These are phyloP conservation scores for Rhododendron williamsianum DNA, from an alignment of 148 eudicot species.

Conservation along the genomic window DNA sequence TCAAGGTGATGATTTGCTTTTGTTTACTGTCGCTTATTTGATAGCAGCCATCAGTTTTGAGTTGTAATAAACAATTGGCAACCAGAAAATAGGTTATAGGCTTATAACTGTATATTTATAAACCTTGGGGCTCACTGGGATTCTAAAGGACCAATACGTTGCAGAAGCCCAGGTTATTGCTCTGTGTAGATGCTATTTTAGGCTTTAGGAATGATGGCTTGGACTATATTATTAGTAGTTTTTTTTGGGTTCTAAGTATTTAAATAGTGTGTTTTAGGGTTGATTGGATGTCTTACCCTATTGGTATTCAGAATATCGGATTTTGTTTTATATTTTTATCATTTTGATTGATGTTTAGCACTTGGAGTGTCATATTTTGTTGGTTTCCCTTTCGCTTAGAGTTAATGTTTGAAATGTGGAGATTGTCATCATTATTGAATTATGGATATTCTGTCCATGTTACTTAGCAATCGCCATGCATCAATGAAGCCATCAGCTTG, in stretches of 20 bases:
- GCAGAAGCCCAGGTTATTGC: neutral
- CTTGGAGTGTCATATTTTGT: neutral
- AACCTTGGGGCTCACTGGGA: neutral
- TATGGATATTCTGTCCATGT: neutral
- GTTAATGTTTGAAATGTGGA: neutral
- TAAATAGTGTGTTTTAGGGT: neutral
- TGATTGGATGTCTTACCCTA: neutral
- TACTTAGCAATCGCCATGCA: neutral
- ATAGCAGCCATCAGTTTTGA: neutral
- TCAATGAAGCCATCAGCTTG: neutral
- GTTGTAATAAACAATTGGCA: neutral
- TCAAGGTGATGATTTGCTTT: neutral
- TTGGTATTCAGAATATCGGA: neutral
- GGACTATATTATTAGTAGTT: neutral
- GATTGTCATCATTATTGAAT: neutral
- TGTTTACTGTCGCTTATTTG: neutral
- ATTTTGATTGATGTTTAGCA: neutral
- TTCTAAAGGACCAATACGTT: neutral
- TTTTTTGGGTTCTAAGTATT: neutral
- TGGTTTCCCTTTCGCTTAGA: neutral
- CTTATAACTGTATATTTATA: neutral
- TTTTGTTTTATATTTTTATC: neutral
- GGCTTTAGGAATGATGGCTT: neutral
- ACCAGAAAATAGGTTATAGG: neutral
- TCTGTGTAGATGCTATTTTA: neutral